Evolutionary conservation across 140 eudicot species (phyloP).

Genomic region (Flaveria floridana): DNA sequence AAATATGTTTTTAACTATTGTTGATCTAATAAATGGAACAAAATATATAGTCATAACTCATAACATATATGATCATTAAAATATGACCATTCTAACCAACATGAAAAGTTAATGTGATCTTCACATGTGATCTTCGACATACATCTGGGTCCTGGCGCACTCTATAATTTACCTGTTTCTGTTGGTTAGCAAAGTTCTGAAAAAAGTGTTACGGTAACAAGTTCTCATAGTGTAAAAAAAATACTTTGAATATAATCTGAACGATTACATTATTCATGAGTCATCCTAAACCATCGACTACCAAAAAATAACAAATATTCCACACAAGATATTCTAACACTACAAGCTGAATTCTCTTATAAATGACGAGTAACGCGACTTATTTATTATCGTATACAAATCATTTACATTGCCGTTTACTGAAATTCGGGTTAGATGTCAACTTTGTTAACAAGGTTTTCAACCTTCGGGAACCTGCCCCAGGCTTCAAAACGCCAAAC

Average conservation of each 20-base stretch:
- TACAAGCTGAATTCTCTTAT: conserved; percentile 11
- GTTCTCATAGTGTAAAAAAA: too few relatives aligned
- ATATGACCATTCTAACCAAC: too few relatives aligned
- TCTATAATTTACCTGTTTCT: too few relatives aligned
- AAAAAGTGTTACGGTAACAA: too few relatives aligned
- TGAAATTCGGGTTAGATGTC: conserved; percentile 37
- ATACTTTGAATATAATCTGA: not conserved
- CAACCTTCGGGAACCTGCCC: conserved; percentile 70
- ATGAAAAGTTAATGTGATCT: too few relatives aligned
- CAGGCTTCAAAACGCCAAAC: conserved; percentile 74
- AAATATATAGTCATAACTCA: too few relatives aligned
- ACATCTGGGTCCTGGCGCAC: too few relatives aligned
- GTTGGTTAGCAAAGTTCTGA: too few relatives aligned
- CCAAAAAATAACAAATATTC: conserved; percentile 20
- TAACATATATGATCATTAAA: too few relatives aligned
- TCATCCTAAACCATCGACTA: conserved; percentile 9
- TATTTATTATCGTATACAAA: conserved; percentile 12
- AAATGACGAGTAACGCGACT: conserved; percentile 5
- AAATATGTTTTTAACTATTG: too few relatives aligned
- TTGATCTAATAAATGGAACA: too few relatives aligned
- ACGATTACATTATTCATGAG: conserved; percentile 25
- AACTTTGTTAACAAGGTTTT: conserved; percentile 53
- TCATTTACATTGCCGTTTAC: conserved; percentile 58
- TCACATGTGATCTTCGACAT: too few relatives aligned
- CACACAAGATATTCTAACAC: not conserved